These are phyloP conservation scores for Fraxinus angustifolia DNA, from an alignment of 305 asterid genomes.

Conservation along the genomic window DNA sequence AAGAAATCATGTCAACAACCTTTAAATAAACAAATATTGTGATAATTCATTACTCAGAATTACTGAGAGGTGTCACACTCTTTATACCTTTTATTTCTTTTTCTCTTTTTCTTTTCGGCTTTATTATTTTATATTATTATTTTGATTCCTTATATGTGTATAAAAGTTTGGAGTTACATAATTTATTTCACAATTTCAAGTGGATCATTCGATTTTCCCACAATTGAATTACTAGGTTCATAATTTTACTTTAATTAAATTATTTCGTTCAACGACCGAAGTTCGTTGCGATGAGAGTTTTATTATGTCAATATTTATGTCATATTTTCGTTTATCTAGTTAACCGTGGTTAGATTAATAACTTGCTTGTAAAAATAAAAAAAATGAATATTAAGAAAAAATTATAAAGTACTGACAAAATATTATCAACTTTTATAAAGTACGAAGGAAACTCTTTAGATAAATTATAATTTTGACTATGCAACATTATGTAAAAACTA, in stretches of 20 bases:
- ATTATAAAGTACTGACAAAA: neutral
- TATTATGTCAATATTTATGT: neutral
- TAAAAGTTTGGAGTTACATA: neutral
- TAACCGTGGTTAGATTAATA: neutral
- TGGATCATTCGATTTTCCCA: neutral
- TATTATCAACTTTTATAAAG: neutral
- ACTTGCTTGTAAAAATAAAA: neutral
- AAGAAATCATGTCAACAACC: neutral
- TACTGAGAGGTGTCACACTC: slow-evolving; percentile 19
- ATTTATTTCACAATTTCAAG: neutral
- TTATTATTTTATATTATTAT: neutral
- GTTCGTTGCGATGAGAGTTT: neutral
- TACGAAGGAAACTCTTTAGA: neutral
- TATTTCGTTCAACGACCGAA: neutral
- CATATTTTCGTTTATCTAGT: neutral
- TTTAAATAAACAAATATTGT: neutral
- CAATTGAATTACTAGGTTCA: neutral
- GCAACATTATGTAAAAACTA: neutral
- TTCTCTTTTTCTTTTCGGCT: neutral
- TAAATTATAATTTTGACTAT: neutral
- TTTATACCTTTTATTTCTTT: slow-evolving; percentile 20
- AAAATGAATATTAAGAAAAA: neutral
- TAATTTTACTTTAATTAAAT: neutral
- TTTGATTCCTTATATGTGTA: neutral
- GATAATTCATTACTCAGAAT: neutral